Conservation (phyloP, 2,329 filamentous ascomycete genomes). For the Pseudodiploospora longispora region DNA sequence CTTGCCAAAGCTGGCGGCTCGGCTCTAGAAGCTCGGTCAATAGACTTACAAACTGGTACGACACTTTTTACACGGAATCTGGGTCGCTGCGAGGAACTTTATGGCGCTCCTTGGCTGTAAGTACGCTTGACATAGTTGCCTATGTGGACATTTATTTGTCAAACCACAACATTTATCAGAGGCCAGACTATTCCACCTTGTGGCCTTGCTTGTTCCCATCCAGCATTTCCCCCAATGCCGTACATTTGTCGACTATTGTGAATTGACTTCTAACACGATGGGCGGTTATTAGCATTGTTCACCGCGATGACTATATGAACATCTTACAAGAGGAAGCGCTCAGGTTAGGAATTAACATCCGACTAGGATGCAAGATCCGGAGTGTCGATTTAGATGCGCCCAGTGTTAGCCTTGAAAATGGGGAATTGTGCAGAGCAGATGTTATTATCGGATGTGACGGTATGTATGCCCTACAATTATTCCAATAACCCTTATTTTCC, state of each 20-base stretch:
- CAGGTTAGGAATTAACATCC: constrained; percentile 5
- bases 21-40: not conserved
- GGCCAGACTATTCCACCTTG: no score
- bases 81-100: constrained; percentile 6
- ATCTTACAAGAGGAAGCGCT: constrained; percentile 9
- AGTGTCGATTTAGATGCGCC: constrained; percentile 7
- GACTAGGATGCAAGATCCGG: constrained; percentile 5
- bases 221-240: no score
- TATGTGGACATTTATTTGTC: no score
- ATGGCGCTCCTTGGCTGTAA: constrained; percentile 13
- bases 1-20: not conserved
- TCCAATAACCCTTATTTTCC: not conserved
- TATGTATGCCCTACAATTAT: not conserved
- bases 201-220: no score
- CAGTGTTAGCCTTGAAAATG: constrained; percentile 3
- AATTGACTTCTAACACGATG: no score
- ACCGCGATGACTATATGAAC: constrained; percentile 10
- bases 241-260: no score
- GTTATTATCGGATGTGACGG: constrained; percentile 11
- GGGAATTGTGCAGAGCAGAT: constrained; percentile 7
- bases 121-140: not conserved
- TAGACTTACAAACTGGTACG: constrained; percentile 3
- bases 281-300: constrained; percentile 5
- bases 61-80: constrained; percentile 8
- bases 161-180: no score